These are phyloP conservation scores for Aspergillus sp. DNA, from an alignment of 2,329 filamentous ascomycete genomes.

Conservation along the genomic window DNA sequence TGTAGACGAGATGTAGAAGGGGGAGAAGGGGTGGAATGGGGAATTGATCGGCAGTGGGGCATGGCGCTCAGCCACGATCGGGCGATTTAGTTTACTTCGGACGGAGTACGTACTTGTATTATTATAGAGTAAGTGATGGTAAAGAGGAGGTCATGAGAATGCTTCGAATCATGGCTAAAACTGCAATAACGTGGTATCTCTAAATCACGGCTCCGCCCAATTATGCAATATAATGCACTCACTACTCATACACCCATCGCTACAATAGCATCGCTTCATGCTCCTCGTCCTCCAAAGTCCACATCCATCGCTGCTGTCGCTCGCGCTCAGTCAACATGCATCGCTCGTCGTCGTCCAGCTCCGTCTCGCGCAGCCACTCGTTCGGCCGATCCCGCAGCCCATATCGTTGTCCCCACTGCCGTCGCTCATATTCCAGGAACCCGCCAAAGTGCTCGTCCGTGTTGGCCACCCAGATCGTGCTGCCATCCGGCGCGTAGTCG, in stretches of 20 bases:
- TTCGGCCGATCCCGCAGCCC: conserved; percentile 38
- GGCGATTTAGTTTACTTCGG: neutral
- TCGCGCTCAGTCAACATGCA: conserved; percentile 39
- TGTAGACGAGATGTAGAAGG: neutral
- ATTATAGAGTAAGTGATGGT: too few relatives aligned
- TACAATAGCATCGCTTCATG: conserved; percentile 39
- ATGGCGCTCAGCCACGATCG: neutral
- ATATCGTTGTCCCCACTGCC: conserved; percentile 40
- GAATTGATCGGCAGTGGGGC: conserved; percentile 1
- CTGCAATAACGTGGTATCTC: conserved; percentile 1
- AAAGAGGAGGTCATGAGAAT: too few relatives aligned
- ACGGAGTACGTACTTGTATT: neutral
- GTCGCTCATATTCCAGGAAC: conserved; percentile 47
- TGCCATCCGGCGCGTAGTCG: conserved; percentile 45
- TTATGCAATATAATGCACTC: neutral
- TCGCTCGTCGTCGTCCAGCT: conserved; percentile 38
- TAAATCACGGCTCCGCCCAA: neutral
- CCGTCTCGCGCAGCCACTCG: conserved; percentile 41
- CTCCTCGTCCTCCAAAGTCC: conserved; percentile 36
- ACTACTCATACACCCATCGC: neutral
- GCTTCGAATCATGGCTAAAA: neutral
- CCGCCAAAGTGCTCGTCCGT: conserved; percentile 47
- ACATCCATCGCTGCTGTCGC: conserved; percentile 36
- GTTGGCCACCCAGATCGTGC: conserved; percentile 47
- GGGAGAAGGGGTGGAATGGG: too few relatives aligned